Conservation (phyloP, 2,329 filamentous ascomycete species). For the Madurella mycetomatis region DNA sequence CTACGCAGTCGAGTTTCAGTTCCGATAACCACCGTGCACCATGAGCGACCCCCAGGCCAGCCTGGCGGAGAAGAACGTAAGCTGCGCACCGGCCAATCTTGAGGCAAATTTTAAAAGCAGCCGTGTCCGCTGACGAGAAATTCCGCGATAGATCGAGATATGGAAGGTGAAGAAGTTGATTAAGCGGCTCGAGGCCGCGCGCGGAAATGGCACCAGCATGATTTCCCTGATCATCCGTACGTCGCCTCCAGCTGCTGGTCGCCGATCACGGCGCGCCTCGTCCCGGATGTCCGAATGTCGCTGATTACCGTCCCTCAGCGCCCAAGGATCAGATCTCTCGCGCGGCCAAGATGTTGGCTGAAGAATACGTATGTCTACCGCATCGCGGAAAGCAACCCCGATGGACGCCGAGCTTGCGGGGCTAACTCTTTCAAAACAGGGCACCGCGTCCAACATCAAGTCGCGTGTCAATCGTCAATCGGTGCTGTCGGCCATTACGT, state of each 20-base stretch:
- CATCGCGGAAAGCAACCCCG: neutral
- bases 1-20: constrained; percentile 10
- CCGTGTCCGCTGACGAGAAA: constrained; percentile 16
- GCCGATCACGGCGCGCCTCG: neutral
- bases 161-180: constrained; percentile 99
- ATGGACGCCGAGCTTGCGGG: neutral
- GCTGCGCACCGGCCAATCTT: constrained; percentile 27
- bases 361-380: constrained; percentile 79
- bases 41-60: constrained; percentile 85
- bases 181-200: constrained; percentile 93
- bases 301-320: constrained; percentile 48
- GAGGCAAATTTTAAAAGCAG: neutral
- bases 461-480: constrained; percentile 98
- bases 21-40: constrained; percentile 42
- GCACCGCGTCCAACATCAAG: constrained; percentile 99
- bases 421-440: constrained; percentile 47
- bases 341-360: constrained; percentile 98
- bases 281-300: constrained; percentile 15
- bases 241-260: constrained; percentile 34
- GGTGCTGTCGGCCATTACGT: constrained; percentile 95
- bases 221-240: constrained; percentile 98
- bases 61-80: constrained; percentile 95
- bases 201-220: constrained; percentile 99
- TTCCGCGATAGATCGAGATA: constrained; percentile 57
- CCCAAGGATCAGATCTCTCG: constrained; percentile 98